phyloP scores from a whole-genome alignment of 2,329 filamentous ascomycete genomes.

The Cladobotryum protrusum region DNA sequence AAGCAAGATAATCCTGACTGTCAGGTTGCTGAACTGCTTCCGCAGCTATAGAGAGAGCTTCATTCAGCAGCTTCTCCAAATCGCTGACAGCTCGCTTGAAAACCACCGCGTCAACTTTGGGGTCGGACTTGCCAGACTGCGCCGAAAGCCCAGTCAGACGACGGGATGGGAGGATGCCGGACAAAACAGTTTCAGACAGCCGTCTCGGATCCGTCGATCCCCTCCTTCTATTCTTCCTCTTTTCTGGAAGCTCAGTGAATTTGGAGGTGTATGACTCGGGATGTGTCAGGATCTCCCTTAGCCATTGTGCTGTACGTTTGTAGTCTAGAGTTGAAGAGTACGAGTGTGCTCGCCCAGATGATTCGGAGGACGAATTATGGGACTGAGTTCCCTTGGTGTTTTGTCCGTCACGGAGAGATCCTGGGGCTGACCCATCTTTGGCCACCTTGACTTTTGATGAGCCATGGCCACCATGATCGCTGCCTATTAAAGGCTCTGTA shows the following conservation, averaged over 20 bases:
- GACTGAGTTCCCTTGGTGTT: conserved; percentile 9
- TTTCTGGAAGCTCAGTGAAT: conserved; percentile 22
- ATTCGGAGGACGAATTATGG: conserved; percentile 2
- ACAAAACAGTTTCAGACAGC: conserved; percentile 18
- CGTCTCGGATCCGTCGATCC: conserved; percentile 14
- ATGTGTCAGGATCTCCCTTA: conserved; percentile 25
- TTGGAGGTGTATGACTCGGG: conserved; percentile 20
- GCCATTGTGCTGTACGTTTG: conserved; percentile 28
- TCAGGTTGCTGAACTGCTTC: conserved; percentile 31
- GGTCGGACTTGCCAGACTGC: conserved; percentile 17
- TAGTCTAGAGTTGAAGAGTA: conserved; percentile 26
- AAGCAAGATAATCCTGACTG: conserved; percentile 7
- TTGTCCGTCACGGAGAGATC: neutral
- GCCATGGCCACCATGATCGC: conserved; percentile 3
- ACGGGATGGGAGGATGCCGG: conserved; percentile 14
- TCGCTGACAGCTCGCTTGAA: conserved; percentile 35
- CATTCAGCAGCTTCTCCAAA: conserved; percentile 40
- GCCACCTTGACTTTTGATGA: conserved; percentile 10
- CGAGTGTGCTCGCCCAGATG: conserved; percentile 19
- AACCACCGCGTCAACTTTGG: conserved; percentile 19
- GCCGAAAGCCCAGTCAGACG: conserved; percentile 14
- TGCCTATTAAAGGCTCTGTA: neutral
- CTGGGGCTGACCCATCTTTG: neutral
- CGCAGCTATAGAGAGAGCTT: conserved; percentile 39
- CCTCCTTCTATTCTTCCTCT: conserved; percentile 7